Evolutionary conservation across 1,139 yeast genomes (phyloP).

Genomic region (Yamadazyma pseudoaaseri): DNA sequence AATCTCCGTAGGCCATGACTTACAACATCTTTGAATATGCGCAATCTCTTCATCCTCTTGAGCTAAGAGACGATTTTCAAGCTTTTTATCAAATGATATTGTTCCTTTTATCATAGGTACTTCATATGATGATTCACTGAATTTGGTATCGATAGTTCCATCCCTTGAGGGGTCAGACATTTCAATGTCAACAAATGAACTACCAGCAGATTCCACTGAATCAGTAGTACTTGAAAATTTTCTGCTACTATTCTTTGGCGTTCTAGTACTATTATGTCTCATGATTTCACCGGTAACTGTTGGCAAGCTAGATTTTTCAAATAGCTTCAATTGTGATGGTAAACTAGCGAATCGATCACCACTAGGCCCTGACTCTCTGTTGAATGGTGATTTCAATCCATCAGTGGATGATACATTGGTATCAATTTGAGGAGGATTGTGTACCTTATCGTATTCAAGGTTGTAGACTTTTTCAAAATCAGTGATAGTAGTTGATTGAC

Average conservation of each 20-base stretch:
- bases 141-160: conserved; percentile 4
- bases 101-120: background rate
- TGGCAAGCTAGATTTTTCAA: conserved; percentile 27
- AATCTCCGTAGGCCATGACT: conserved; percentile 54
- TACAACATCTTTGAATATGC: conserved; percentile 31
- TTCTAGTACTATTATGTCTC: conserved; percentile 38
- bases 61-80: conserved; percentile 40
- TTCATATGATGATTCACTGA: background rate
- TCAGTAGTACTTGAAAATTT: background rate
- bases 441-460: background rate
- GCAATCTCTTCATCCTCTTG: conserved; percentile 45
- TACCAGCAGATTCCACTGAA: conserved; percentile 5
- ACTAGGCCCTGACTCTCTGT: conserved; percentile 8
- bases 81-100: conserved; percentile 1
- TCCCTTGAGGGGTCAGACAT: background rate
- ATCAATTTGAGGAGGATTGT: background rate
- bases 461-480: conserved; percentile 1
- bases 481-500: conserved; percentile 24
- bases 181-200: conserved; percentile 2
- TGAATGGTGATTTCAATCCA: conserved; percentile 2
- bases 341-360: conserved; percentile 20
- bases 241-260: conserved; percentile 10
- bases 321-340: conserved; percentile 58
- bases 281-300: conserved; percentile 24
- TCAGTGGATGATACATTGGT: background rate